A percentile compares a stretch with the other conserved stretches of the same genome.
These are phyloP conservation scores for Pleoardoris graminearum DNA, from an alignment of 2,329 filamentous ascomycete species.

Conservation along the genomic window DNA sequence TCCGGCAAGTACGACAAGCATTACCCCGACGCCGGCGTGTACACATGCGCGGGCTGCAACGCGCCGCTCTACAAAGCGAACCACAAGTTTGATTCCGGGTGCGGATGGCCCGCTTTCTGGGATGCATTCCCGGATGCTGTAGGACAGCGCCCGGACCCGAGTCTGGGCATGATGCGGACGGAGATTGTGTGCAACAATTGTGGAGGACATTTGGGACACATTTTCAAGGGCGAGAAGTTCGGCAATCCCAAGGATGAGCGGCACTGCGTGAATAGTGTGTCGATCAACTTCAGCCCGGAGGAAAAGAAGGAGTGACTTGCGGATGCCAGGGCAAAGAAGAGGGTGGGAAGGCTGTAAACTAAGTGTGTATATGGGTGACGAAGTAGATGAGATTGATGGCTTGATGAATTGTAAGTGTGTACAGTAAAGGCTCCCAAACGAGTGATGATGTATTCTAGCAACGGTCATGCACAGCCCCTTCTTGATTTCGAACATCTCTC, in stretches of 20 bases:
- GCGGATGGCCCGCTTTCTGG: slow-evolving; percentile 98
- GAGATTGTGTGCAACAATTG: slow-evolving; percentile 97
- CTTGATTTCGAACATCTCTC: background rate
- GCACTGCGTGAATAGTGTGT: slow-evolving; percentile 95
- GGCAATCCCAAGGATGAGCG: slow-evolving; percentile 88
- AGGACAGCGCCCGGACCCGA: slow-evolving; percentile 73
- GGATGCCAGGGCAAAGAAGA: background rate
- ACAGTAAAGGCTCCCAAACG: background rate
- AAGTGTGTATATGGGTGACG: background rate
- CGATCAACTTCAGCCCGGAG: slow-evolving; percentile 78
- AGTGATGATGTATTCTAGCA: background rate
- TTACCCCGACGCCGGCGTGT: slow-evolving; percentile 73
- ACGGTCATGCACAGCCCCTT: background rate
- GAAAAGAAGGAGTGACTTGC: slow-evolving; percentile 51
- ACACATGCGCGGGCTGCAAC: slow-evolving; percentile 83
- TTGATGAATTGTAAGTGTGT: background rate
- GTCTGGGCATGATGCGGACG: slow-evolving; percentile 80
- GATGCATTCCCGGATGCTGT: slow-evolving; percentile 93
- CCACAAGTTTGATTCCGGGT: slow-evolving; percentile 95
- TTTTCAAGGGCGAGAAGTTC: slow-evolving; percentile 88
- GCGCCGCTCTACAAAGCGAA: slow-evolving; percentile 88
- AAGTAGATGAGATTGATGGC: background rate
- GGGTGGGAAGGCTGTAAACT: background rate
- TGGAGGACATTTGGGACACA: slow-evolving; percentile 87
- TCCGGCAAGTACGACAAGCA: slow-evolving; percentile 89